These are phyloP conservation scores for Penicillium tannophilum DNA, from an alignment of 495 filamentous ascomycete genomes.

Conservation along the genomic window DNA sequence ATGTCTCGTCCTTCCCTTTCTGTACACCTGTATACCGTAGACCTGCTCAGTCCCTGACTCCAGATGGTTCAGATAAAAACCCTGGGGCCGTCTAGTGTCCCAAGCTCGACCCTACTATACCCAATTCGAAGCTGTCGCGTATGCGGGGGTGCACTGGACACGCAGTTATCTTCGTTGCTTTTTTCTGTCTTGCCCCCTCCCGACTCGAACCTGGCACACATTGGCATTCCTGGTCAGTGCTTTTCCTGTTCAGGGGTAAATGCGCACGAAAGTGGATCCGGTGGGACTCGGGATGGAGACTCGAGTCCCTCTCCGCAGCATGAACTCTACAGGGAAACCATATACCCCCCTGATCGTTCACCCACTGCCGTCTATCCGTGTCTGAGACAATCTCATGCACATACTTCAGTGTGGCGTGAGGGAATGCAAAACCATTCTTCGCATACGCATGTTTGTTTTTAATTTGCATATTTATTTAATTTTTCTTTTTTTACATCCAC, in stretches of 20 bases:
- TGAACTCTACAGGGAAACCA: conserved; percentile 9
- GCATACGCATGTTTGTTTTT: not conserved
- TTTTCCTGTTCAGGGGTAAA: conserved; percentile 29
- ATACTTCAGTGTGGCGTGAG: conserved; percentile 8
- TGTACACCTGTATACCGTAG: not conserved
- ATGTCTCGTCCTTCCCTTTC: not conserved
- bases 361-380: conserved; percentile 10
- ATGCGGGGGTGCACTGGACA: conserved; percentile 20
- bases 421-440: conserved; percentile 9
- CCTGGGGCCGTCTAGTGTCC: conserved; percentile 10
- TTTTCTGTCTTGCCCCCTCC: not conserved
- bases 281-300: conserved; percentile 24
- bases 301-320: conserved; percentile 19
- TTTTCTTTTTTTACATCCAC: not conserved
- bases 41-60: not conserved
- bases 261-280: conserved; percentile 24
- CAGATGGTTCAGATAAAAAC: conserved; percentile 1
- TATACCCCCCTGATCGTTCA: not conserved
- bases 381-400: conserved; percentile 11
- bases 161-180: conserved; percentile 14
- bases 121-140: conserved; percentile 2
- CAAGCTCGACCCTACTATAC: conserved; percentile 12
- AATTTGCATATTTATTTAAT: not conserved
- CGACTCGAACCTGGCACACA: not conserved
- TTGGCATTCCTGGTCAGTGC: conserved; percentile 24